Base-by-base conservation (phyloP, 2,329 filamentous ascomycete species). In the Aspergillus pseudoglaucus region DNA sequence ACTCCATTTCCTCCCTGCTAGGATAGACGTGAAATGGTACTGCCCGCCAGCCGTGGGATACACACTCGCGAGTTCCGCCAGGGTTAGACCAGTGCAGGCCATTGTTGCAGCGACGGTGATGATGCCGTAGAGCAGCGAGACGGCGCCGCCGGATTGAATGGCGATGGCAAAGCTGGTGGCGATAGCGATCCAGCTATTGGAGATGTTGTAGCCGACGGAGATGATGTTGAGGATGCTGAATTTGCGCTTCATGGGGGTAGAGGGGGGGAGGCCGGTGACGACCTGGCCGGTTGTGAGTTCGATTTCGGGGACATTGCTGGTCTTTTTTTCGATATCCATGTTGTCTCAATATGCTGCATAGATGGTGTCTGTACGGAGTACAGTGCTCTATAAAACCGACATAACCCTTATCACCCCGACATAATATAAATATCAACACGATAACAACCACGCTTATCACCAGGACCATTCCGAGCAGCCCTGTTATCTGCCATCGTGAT, bases 11-110 rank as follows among this genome's bases (percentile, higher is more conserved):
- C 47, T 51, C 14, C 59, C 54, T 0, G 59, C 57, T 35, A 64
- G 47, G 33, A 61, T 59, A 12, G 57, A 61, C 0, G 60, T 59
- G 50, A 60, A 63, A 44, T 62, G 58, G 35, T 62, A 63, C 45
- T 62, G 60, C 2, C 59, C 61, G 2, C 61, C 61, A 3, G 61
- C 61, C 4, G 59, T 63, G 25, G 61, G 61, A 39, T 60, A 60
- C 25, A 62, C 57, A 44, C 55, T 58, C 8, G 61, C 56, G 42
- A 64, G 49, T 47, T 64, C 61, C 9, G 61, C 58, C 44, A 64
- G 46, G 1, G 60, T 59, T 17, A 57, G n/a, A 0, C 53, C 54
- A 1, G 54, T 57, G 32, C 49, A 53, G 37, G 52, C 47, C 56
- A 59, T 59, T 40, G 52, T 54, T 23, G 50, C 27, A 12, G 55